Base-by-base conservation (phyloP, 31 red algal genomes). In the Odonthalia washingtoniensis region DNA sequence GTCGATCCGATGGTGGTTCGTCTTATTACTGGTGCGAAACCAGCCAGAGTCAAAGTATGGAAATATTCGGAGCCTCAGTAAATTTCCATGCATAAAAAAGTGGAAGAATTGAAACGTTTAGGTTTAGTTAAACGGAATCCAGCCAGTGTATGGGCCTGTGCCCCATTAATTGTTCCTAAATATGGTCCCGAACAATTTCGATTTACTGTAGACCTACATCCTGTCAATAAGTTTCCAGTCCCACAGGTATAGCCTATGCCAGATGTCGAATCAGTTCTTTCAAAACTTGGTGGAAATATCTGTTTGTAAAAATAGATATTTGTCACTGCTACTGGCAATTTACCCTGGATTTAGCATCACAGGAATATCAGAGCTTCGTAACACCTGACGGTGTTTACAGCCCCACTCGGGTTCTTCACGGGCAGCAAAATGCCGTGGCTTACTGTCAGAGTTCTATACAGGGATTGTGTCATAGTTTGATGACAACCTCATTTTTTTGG, bases 261-360 rank as follows among this genome's bases (percentile, higher is more conserved):
- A 70, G 31, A 70, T 12, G 9, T 70, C 6, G 66, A 70, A 27
- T 27, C 12, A 21, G 66, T 21, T 9, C 34, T 12, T 9, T 9
- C n/a, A 9, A 37, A 70, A 37, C 9, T 32, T 12, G 66, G 16
- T 12, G 66, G 34, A 27, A 21, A 9, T 9, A 70, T 12, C 9
- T 70, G 9, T 70, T 70, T 37, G 66, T 27, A 32, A 21, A 27
- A 6, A 6, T 32, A 32, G n/a, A 70, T 27, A 70, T 70, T 28
- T 70, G 6, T 37, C 66, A 32, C 28, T 34, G 66, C 31, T 70
- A 34, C 31, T 70, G 66, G 66, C 66, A 70, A 37, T 27, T 70
- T 28, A 27, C 34, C 9, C 31, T 70, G 66, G 28, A 28, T 27
- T 27, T 32, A 27, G 9, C n/a, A 12, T 37, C 66, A 12, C 28